Conservation (phyloP, 768 basidiomycete species). For the Russula emetica region DNA sequence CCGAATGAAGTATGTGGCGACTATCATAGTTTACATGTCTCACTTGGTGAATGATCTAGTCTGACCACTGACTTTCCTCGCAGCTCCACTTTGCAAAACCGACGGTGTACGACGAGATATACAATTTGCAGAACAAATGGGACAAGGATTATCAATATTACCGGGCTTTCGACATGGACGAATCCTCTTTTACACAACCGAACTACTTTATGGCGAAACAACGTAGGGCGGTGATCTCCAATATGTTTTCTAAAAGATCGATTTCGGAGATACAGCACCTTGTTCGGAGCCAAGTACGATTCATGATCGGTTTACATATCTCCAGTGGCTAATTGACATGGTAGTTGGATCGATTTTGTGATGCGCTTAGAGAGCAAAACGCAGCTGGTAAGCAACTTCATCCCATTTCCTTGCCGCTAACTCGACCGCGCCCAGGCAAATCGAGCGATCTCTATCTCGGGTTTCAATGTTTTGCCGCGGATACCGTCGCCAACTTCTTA, state of each 20-base stretch:
- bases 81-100: constrained; percentile 19
- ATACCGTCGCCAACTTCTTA: constrained; percentile 43
- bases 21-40: too few species aligned
- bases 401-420: background rate
- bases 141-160: constrained; percentile 41
- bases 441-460: constrained; percentile 40
- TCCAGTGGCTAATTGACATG: background rate
- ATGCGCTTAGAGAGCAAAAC: constrained; percentile 11
- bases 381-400: constrained; percentile 1
- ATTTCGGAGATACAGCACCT: constrained; percentile 36
- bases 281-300: constrained; percentile 35
- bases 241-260: constrained; percentile 41
- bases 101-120: constrained; percentile 17
- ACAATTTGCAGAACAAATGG: constrained; percentile 30
- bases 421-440: background rate
- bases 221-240: constrained; percentile 35
- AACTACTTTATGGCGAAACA: constrained; percentile 36
- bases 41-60: background rate
- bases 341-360: constrained; percentile 38
- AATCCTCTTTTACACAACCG: constrained; percentile 37
- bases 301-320: background rate
- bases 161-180: constrained; percentile 35
- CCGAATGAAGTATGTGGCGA: constrained; percentile 12
- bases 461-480: constrained; percentile 41
- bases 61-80: background rate